phyloP scores from a whole-genome alignment of 306 rosid genomes.

The Vigna mungo region DNA sequence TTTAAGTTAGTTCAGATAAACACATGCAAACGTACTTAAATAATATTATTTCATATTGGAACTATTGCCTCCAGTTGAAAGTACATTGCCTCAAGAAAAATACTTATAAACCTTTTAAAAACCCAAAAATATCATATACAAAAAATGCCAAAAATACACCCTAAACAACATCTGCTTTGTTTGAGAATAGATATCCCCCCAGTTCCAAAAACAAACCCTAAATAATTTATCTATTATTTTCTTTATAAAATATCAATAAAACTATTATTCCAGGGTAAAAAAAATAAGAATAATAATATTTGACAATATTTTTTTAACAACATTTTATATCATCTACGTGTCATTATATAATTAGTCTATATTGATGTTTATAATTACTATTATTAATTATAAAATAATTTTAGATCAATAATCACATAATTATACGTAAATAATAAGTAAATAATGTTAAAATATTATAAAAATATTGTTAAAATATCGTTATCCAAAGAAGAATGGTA shows the following conservation, averaged over 20 bases:
- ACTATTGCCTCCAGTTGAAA: constrained; percentile 15
- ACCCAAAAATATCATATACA: constrained; percentile 9
- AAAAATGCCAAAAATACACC: constrained; percentile 32
- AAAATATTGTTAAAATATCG: too few relatives aligned
- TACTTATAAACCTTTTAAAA: neutral
- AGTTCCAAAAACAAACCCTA: neutral
- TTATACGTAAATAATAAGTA: too few relatives aligned
- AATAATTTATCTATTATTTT: neutral
- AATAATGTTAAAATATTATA: too few relatives aligned
- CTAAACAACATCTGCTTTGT: neutral
- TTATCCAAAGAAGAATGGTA: too few relatives aligned
- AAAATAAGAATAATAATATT: too few relatives aligned
- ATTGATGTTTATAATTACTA: too few relatives aligned
- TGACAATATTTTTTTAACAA: too few relatives aligned
- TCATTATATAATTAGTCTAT: too few relatives aligned
- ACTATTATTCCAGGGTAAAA: neutral
- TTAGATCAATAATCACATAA: too few relatives aligned
- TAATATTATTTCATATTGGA: constrained; percentile 35
- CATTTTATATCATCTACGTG: too few relatives aligned
- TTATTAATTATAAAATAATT: too few relatives aligned
- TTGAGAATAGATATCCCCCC: constrained; percentile 15
- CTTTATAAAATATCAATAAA: neutral
- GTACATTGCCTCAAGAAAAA: too few relatives aligned
- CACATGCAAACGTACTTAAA: constrained; percentile 47
- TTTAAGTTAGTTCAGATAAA: constrained; percentile 45